These are phyloP conservation scores for Blastobotrys chiropterorum DNA, from an alignment of 805 yeast genomes.

Conservation along the genomic window DNA sequence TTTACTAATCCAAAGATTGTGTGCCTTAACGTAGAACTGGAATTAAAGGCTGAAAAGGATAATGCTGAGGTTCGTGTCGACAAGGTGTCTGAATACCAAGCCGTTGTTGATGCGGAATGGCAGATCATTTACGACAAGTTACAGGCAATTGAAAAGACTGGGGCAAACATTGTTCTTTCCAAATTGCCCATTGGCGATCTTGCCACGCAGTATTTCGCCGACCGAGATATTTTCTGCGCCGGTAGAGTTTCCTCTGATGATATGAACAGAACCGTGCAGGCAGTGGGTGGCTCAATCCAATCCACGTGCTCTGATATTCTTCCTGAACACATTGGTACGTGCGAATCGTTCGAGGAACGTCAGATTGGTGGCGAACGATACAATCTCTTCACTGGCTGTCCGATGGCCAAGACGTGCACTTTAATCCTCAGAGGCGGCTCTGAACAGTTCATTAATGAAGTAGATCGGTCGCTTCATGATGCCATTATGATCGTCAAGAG, in stretches of 20 bases:
- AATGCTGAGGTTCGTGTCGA: slow-evolving; percentile 97
- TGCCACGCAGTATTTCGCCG: slow-evolving; percentile 98
- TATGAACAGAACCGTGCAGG: slow-evolving; percentile 84
- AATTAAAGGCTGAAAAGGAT: slow-evolving; percentile 96
- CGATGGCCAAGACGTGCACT: slow-evolving; percentile 89
- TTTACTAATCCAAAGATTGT: slow-evolving; percentile 77
- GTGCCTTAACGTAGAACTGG: slow-evolving; percentile 85
- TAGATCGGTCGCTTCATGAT: slow-evolving; percentile 94
- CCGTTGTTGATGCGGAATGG: slow-evolving; percentile 99
- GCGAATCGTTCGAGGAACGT: slow-evolving; percentile 80
- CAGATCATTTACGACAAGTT: slow-evolving; percentile 81
- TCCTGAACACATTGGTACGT: slow-evolving; percentile 72
- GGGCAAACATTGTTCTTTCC: slow-evolving; percentile 89
- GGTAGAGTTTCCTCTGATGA: slow-evolving; percentile 89
- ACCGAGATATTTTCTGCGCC: slow-evolving; percentile 92
- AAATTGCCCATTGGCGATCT: slow-evolving; percentile 96
- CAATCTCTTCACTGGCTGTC: slow-evolving; percentile 88
- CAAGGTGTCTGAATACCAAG: slow-evolving; percentile 89
- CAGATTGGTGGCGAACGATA: slow-evolving; percentile 96
- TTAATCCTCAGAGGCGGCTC: slow-evolving; percentile 94
- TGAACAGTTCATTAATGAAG: slow-evolving; percentile 96
- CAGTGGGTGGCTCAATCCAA: slow-evolving; percentile 90
- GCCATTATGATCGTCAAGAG: slow-evolving; percentile 98
- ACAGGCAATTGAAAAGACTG: slow-evolving; percentile 72
- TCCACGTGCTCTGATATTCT: slow-evolving; percentile 57